These are phyloP conservation scores for Porphyrellus cyaneotinctus DNA, from an alignment of 768 basidiomycete species.

Conservation along the genomic window DNA sequence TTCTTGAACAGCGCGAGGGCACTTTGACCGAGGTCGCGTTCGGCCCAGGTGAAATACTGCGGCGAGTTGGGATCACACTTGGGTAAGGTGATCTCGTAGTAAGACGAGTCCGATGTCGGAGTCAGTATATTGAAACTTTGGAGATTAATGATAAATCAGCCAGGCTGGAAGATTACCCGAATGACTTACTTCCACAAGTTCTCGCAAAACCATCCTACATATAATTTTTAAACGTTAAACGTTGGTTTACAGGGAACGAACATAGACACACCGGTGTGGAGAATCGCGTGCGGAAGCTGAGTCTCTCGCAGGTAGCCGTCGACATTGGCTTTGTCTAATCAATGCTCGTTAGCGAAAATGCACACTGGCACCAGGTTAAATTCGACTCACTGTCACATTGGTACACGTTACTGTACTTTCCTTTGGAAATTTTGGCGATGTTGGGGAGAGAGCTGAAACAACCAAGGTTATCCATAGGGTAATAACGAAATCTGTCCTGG, in stretches of 20 bases:
- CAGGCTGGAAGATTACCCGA: no score
- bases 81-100: conserved; percentile 19
- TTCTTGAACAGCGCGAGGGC: conserved; percentile 22
- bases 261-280: conserved; percentile 18
- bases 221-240: not conserved
- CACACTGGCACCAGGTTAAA: no score
- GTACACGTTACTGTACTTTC: conserved; percentile 20
- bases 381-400: conserved; percentile 26
- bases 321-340: conserved; percentile 25
- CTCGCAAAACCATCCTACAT: conserved; percentile 24
- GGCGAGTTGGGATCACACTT: conserved; percentile 15
- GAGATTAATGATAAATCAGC: not conserved
- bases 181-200: conserved; percentile 20
- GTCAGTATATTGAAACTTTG: conserved; percentile 8
- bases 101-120: conserved; percentile 4
- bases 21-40: conserved; percentile 23
- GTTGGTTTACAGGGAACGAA: not conserved
- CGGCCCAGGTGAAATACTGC: conserved; percentile 23
- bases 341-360: no score
- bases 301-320: conserved; percentile 22
- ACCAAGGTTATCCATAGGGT: not conserved
- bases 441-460: conserved; percentile 19
- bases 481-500: not conserved
- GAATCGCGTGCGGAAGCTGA: conserved; percentile 17
- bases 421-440: conserved; percentile 12